These are phyloP conservation scores for Alternaria burnsii DNA, from an alignment of 2,329 filamentous ascomycete genomes.

Conservation along the genomic window DNA sequence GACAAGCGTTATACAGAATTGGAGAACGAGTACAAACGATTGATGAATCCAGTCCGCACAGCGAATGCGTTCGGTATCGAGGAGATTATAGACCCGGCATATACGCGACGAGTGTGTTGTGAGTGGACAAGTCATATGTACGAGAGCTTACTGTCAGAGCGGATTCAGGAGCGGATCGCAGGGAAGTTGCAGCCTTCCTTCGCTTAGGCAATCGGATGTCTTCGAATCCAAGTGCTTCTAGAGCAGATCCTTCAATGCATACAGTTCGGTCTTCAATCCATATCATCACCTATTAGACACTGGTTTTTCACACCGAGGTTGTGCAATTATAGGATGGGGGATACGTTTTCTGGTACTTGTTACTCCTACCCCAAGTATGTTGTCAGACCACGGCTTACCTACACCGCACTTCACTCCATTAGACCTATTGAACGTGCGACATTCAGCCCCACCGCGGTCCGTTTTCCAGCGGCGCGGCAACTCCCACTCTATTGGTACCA, in stretches of 20 bases:
- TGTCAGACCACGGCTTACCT: slow-evolving; percentile 1
- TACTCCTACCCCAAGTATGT: background rate
- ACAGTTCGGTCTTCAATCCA: background rate
- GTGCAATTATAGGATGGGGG: background rate
- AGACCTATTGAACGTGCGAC: background rate
- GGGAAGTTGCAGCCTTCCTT: slow-evolving; percentile 50
- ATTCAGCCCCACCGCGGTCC: background rate
- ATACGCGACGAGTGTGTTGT: slow-evolving; percentile 64
- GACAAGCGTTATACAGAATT: slow-evolving; percentile 64
- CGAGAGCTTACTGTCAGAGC: slow-evolving; percentile 59
- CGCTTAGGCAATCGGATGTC: slow-evolving; percentile 16
- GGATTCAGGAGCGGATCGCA: slow-evolving; percentile 55
- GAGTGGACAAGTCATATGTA: slow-evolving; percentile 67
- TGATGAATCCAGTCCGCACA: slow-evolving; percentile 72
- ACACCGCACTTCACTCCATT: slow-evolving; percentile 1
- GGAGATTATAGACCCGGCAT: slow-evolving; percentile 70
- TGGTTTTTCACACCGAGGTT: background rate
- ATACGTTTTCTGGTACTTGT: background rate
- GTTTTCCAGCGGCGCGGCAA: background rate
- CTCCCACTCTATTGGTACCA: background rate
- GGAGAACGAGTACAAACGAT: slow-evolving; percentile 66
- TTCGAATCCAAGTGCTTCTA: background rate
- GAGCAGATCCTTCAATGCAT: background rate
- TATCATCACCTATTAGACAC: background rate
- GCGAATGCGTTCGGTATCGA: slow-evolving; percentile 71